These are phyloP conservation scores for Phialocephala sp. DNA, from an alignment of 2,329 filamentous ascomycete genomes.

Conservation along the genomic window DNA sequence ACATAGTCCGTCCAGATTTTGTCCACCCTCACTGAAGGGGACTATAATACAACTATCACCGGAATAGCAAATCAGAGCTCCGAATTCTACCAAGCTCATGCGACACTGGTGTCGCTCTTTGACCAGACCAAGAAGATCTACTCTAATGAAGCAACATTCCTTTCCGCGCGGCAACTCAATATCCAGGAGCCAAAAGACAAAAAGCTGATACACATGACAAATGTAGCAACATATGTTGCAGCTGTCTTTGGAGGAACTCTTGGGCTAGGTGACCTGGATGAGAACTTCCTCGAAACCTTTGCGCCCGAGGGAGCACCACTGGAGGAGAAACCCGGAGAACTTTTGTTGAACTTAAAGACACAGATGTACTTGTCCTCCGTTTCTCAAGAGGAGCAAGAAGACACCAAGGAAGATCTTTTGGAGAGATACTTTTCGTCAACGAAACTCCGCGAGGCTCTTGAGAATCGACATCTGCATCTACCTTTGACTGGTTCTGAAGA, in stretches of 20 bases:
- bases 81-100: constrained; percentile 65
- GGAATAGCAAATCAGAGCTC: constrained; percentile 61
- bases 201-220: constrained; percentile 66
- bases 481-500: constrained; percentile 62
- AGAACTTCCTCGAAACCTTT: constrained; percentile 68
- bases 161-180: constrained; percentile 58
- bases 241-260: constrained; percentile 69
- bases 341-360: constrained; percentile 70
- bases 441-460: constrained; percentile 48
- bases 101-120: constrained; percentile 64
- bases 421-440: constrained; percentile 66
- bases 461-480: constrained; percentile 59
- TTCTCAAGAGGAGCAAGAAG: constrained; percentile 55
- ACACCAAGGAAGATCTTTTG: constrained; percentile 59
- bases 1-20: constrained; percentile 63
- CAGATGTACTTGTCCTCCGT: constrained; percentile 69
- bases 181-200: constrained; percentile 58
- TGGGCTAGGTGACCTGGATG: constrained; percentile 66
- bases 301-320: constrained; percentile 63
- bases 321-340: constrained; percentile 62
- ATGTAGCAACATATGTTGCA: constrained; percentile 68
- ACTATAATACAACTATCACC: constrained; percentile 60
- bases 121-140: constrained; percentile 68
- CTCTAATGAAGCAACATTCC: constrained; percentile 55
- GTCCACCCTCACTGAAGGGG: constrained; percentile 60